Conservation (phyloP, 176 grass and related monocot species). For the Avena eriantha region DNA sequence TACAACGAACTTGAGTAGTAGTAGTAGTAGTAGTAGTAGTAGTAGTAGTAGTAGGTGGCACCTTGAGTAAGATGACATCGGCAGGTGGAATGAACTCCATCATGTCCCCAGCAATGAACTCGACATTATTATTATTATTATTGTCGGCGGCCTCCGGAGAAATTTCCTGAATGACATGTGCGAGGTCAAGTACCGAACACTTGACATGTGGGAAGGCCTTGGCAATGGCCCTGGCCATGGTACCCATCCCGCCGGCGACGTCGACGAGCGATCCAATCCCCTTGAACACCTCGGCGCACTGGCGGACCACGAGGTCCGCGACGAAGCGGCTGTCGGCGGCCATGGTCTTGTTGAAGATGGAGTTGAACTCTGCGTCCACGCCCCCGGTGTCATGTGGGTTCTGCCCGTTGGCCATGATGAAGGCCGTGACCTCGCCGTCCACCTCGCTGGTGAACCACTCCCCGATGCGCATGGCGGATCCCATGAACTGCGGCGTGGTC, state of each 20-base stretch:
- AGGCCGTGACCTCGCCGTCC: neutral
- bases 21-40: no score
- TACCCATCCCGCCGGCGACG: constrained; percentile 5
- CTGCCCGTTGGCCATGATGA: neutral
- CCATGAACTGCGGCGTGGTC: neutral
- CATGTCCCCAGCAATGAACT: constrained; percentile 19
- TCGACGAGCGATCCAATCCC: neutral
- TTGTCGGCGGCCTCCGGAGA: neutral
- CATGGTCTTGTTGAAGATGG: neutral
- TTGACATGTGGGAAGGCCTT: neutral
- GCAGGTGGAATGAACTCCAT: constrained; percentile 21
- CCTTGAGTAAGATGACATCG: constrained; percentile 33
- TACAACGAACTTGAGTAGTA: no score
- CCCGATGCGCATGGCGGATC: neutral
- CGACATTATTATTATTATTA: neutral
- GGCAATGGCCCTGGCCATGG: neutral
- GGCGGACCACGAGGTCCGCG: neutral
- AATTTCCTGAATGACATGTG: neutral
- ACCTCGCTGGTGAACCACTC: constrained; percentile 25
- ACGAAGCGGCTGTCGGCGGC: neutral
- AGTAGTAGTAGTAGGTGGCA: no score
- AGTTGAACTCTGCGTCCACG: neutral
- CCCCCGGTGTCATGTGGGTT: neutral
- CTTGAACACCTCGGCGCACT: neutral
- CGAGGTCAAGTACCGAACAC: constrained; percentile 31